These are phyloP conservation scores for Sugiyamaella valdiviana DNA, from an alignment of 805 yeast genomes.

Conservation along the genomic window DNA sequence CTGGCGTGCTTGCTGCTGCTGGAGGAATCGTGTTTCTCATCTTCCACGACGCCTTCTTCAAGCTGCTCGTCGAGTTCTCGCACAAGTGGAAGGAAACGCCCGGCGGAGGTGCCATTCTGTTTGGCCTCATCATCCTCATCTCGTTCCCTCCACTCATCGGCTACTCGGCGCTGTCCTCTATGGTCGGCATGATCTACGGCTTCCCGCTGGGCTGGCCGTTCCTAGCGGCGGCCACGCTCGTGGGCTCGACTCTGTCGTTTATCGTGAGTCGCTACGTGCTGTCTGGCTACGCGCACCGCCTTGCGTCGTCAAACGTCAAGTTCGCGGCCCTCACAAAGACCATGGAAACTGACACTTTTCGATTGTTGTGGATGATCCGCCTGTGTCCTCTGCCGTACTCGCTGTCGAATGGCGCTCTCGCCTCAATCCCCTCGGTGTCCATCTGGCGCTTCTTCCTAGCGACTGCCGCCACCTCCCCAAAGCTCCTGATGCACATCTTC, in stretches of 20 bases:
- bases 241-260: slow-evolving; percentile 75
- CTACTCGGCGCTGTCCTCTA: slow-evolving; percentile 58
- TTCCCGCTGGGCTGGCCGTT: slow-evolving; percentile 73
- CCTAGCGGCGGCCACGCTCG: slow-evolving; percentile 58
- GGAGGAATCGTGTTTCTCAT: slow-evolving; percentile 25
- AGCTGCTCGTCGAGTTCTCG: slow-evolving; percentile 28
- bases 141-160: slow-evolving; percentile 92
- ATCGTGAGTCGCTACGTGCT: slow-evolving; percentile 56
- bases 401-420: slow-evolving; percentile 84
- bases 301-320: slow-evolving; percentile 56
- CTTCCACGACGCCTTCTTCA: slow-evolving; percentile 32
- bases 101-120: slow-evolving; percentile 38
- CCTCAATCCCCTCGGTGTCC: slow-evolving; percentile 74
- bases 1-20: slow-evolving; percentile 7
- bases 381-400: slow-evolving; percentile 93
- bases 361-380: slow-evolving; percentile 64
- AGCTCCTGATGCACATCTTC: slow-evolving; percentile 66
- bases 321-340: slow-evolving; percentile 72
- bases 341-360: slow-evolving; percentile 61
- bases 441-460: slow-evolving; percentile 61
- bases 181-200: slow-evolving; percentile 80
- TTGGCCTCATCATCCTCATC: slow-evolving; percentile 51
- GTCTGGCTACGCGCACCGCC: slow-evolving; percentile 47
- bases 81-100: slow-evolving; percentile 28
- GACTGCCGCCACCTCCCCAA: slow-evolving; percentile 73